Evolutionary conservation across 2,329 filamentous ascomycete species (phyloP), one percentile per base, ranked within the genome.

Genomic region (Aspergillus pseudotamarii): DNA sequence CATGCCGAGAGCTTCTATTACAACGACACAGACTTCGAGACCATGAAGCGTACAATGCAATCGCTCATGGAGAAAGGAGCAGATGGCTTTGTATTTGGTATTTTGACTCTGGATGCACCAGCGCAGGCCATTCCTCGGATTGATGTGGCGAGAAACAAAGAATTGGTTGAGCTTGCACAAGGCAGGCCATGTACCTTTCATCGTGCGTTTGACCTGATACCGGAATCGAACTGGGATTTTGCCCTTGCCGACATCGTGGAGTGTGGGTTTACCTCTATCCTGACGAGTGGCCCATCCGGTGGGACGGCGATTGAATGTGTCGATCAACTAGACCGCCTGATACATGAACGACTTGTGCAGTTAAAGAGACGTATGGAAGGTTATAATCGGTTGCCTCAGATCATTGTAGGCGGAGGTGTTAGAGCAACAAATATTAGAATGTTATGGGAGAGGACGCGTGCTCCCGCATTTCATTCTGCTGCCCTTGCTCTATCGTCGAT

Each of bases 391-490:
- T 59, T 51, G 36, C 14, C 23, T 54, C 84, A 36, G 70, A 74
- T 87, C 28, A 83, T 87, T 62, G 72, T 82, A 19, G 85, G 84
- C 0, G 84, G 84, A 45, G 82, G 84, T 1, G 77, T 87, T 6
- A 75, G 84, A 55, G 74, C 79, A 26, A 67, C 51, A 6, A 86
- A 85, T 72, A 61, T 84, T 36, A 65, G 64, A 28, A 58, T 59
- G 10, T 63, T 85, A 43, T 73, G 62, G 57, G 54, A 75, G 36
- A 51, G 21, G 16, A 62, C 76, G 2, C 66, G 66, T 0, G 76
- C 77, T 1, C 43, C 48, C 9, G 80, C 75, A 68, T 79, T 78
- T 64, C 83, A 85, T 72, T 82, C 80, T 3, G 81, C 81, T 57
- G 82, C 81, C 21, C 59, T 72, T 36, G n/a, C 45, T 32, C 32